A percentile compares a stretch with the other conserved stretches of the same genome.
These are phyloP conservation scores for Lactifluus piperatus DNA, from an alignment of 768 basidiomycete species.

Conservation along the genomic window DNA sequence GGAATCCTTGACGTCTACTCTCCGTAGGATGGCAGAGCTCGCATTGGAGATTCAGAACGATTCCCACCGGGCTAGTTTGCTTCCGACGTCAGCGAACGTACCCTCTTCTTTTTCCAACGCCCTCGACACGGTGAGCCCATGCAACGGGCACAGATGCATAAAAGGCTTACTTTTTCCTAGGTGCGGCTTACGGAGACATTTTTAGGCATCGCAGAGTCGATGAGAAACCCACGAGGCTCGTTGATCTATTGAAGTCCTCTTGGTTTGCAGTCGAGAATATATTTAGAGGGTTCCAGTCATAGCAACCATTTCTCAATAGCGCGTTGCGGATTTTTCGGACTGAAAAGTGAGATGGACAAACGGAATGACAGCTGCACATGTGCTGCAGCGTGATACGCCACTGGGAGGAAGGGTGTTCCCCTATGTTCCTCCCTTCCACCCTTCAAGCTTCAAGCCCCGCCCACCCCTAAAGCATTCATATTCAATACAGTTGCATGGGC, in stretches of 20 bases:
- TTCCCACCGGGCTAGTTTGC: constrained; percentile 34
- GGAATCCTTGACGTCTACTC: constrained; percentile 19
- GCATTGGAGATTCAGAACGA: constrained; percentile 39
- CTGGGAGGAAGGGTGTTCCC: too few species aligned
- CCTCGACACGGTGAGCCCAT: constrained; percentile 38
- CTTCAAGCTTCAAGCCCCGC: too few species aligned
- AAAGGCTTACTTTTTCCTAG: constrained; percentile 25
- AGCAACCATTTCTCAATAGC: too few species aligned
- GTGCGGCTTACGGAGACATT: constrained; percentile 50
- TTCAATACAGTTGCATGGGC: too few species aligned
- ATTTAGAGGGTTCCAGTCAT: too few species aligned
- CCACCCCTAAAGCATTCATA: too few species aligned
- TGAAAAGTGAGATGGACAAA: too few species aligned
- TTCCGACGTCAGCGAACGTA: constrained; percentile 24
- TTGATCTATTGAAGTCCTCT: constrained; percentile 33
- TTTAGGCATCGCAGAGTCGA: constrained; percentile 47
- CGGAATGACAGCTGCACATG: too few species aligned
- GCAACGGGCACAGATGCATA: not conserved
- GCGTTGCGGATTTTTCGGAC: too few species aligned
- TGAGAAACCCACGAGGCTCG: constrained; percentile 47
- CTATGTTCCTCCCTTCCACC: too few species aligned
- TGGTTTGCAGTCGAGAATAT: too few species aligned
- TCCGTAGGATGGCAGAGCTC: constrained; percentile 46
- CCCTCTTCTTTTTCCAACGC: constrained; percentile 43
- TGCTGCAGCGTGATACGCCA: too few species aligned